These are phyloP conservation scores for Cystofilobasidium capitatum DNA, from an alignment of 768 basidiomycete species.

Conservation along the genomic window DNA sequence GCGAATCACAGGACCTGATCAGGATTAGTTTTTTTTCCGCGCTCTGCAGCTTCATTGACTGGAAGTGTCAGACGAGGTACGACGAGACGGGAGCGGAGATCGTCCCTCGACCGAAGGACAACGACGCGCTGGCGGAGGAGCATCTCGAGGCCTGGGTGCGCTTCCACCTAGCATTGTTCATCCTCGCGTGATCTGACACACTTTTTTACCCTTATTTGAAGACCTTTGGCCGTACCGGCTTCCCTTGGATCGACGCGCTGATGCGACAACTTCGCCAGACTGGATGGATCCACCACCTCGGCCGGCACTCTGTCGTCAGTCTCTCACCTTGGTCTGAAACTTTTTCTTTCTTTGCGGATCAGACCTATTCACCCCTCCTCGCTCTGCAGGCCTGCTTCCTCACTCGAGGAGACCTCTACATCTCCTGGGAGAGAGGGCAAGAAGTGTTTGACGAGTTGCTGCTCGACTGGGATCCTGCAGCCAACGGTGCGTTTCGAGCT, in stretches of 20 bases:
- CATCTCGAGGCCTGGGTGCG: slow-evolving; percentile 35
- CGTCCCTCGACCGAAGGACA: slow-evolving; percentile 33
- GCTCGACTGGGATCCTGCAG: slow-evolving; percentile 41
- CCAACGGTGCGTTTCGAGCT: neutral
- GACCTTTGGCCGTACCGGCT: slow-evolving; percentile 39
- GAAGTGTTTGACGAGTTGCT: slow-evolving; percentile 43
- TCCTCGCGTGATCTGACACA: neutral
- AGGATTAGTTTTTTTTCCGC: neutral
- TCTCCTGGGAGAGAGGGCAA: slow-evolving; percentile 42
- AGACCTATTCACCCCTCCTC: neutral
- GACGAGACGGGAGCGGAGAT: slow-evolving; percentile 36
- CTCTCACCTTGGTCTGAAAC: neutral
- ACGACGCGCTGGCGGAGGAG: slow-evolving; percentile 33
- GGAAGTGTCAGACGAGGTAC: slow-evolving; percentile 40
- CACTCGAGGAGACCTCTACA: slow-evolving; percentile 41
- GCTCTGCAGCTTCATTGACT: slow-evolving; percentile 35
- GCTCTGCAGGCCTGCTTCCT: slow-evolving; percentile 38
- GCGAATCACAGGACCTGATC: neutral
- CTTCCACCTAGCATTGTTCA: neutral
- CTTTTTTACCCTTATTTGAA: slow-evolving; percentile 4
- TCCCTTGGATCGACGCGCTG: slow-evolving; percentile 36
- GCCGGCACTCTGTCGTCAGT: slow-evolving; percentile 37
- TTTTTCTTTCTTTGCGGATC: neutral
- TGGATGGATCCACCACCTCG: slow-evolving; percentile 43
- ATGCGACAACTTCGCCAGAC: slow-evolving; percentile 25